Conservation (phyloP, 306 rosid genomes). For the Vigna reflexopilosa region DNA sequence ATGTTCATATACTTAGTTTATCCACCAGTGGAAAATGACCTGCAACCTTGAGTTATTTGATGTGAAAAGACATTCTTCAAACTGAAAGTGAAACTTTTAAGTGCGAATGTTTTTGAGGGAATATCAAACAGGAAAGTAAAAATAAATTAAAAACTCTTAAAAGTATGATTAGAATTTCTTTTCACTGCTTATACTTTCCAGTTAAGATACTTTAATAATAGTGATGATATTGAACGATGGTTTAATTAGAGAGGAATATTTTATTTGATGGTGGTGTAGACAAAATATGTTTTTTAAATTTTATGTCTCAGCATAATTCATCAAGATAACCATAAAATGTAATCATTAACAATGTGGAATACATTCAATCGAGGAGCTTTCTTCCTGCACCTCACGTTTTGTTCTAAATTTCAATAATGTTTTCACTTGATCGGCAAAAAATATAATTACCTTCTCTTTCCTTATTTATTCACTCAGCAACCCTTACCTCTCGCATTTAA, state of each 20-base stretch:
- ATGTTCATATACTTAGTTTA: slow-evolving; percentile 2
- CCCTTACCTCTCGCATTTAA: too few species aligned
- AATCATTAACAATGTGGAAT: background rate
- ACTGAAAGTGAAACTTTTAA: background rate
- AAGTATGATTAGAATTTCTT: background rate
- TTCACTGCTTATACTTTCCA: background rate
- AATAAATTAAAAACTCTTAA: background rate
- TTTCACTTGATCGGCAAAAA: too few species aligned
- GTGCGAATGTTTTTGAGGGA: background rate
- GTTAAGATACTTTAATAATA: background rate
- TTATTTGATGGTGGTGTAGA: background rate
- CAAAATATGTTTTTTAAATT: background rate
- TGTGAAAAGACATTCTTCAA: background rate
- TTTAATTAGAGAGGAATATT: background rate
- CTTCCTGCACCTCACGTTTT: too few species aligned
- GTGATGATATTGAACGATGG: background rate
- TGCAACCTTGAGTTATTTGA: background rate
- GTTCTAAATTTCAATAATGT: too few species aligned
- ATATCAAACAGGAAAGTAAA: background rate
- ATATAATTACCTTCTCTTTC: too few species aligned
- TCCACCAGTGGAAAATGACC: slow-evolving; percentile 5
- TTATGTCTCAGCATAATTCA: background rate
- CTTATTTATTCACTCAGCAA: too few species aligned
- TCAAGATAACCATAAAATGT: background rate
- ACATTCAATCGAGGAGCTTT: background rate